Conservation (phyloP, 75 land plant species). For the Pinus taeda region DNA sequence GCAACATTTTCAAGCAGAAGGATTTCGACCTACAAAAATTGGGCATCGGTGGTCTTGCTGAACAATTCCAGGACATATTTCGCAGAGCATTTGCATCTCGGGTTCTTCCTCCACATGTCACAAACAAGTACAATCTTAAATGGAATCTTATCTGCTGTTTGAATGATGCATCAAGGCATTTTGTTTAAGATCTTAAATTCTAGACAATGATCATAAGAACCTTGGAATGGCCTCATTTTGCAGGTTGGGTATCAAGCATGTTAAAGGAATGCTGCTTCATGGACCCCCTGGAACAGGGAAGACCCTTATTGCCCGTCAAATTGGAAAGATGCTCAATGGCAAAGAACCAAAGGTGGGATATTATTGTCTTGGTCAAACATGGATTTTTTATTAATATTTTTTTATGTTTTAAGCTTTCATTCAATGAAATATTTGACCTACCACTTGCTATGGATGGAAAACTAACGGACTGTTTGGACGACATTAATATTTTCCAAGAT, state of each 20-base stretch:
- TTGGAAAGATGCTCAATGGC: conserved; percentile 96
- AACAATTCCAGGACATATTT: conserved; percentile 91
- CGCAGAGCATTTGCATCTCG: conserved; percentile 99
- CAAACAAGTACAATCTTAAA: conserved; percentile 50
- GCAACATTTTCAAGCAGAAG: conserved; percentile 84
- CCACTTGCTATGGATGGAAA: background rate
- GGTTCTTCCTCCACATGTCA: conserved; percentile 94
- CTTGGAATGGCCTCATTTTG: conserved; percentile 6
- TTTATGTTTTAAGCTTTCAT: background rate
- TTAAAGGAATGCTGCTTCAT: conserved; percentile 90
- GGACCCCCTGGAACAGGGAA: conserved; percentile 99
- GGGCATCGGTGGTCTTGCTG: conserved; percentile 93
- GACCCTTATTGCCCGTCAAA: conserved; percentile 98
- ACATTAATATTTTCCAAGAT: background rate
- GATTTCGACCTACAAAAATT: conserved; percentile 88
- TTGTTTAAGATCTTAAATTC: background rate
- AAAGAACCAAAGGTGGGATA: conserved; percentile 86
- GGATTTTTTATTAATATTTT: too few species aligned
- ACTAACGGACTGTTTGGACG: background rate
- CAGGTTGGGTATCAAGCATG: conserved; percentile 97
- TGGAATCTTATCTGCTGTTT: background rate
- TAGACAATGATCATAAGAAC: background rate
- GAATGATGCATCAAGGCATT: background rate
- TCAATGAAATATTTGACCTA: background rate
- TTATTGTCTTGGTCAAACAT: background rate